Base-by-base conservation (phyloP, 306 rosid genomes). In the Malus orientalis region DNA sequence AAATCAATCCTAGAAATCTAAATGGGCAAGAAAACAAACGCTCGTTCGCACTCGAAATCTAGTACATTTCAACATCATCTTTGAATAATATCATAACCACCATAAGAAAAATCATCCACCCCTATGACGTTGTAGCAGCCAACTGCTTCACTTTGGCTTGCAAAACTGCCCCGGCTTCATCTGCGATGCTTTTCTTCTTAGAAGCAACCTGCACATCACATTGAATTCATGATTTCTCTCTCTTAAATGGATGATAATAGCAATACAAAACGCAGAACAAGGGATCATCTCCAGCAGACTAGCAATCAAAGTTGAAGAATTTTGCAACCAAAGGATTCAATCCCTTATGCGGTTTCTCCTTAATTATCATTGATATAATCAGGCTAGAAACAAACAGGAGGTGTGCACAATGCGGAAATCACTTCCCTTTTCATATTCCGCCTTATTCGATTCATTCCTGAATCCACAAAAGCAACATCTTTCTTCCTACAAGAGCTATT, bases 81-180 rank as follows among this genome's bases (percentile, higher is more conserved):
- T 44, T 15, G 38, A 55, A 47, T 38, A 11, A 61, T 2, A 47
- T n/a, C 23, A 11, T 11, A 33, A 19, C 49, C 40, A 23, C 45
- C 69, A 42, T 11, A 13, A 30, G 13, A 6, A 5, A 30, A 63
- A 3, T 19, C 49, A 66, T 66, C 70, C 38, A 38, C 16, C 22
- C 45, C 33, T 55, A 74, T 65, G 76, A 44, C 82, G 86, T 70
- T 29, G 87, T 33, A 5, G 92, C 81, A 59, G 92, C 88, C 73
- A 89, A 80, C 64, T 93, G 93, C 90, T 93, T 93, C 84, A 93
- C 38, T 57, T 93, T 93, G 44, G 89, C 91, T 84, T 93, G 97
- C 80, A 93, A 82, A 76, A 88, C 69, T 25, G 77, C 80, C 60
- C 88, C 93, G 3, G 76, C 94, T 84, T 92, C 96, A 81, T 90